Percentiles rank a stretch among this genome's conserved stretches.
These are phyloP conservation scores for Colletotrichum gigasporum DNA, from an alignment of 2,329 filamentous ascomycete genomes.

Conservation along the genomic window DNA sequence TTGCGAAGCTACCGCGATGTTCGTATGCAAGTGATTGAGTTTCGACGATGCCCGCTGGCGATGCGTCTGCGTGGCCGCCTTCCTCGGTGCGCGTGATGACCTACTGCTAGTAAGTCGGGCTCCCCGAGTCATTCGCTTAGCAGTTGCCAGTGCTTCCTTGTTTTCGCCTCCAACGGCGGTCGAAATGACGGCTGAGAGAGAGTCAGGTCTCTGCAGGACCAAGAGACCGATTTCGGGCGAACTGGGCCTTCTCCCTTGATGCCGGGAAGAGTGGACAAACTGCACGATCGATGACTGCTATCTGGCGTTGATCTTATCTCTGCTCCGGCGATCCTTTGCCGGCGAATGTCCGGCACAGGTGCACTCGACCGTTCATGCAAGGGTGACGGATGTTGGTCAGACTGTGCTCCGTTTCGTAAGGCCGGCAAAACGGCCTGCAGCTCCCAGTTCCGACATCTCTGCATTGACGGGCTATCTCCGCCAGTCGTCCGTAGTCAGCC, in stretches of 20 bases:
- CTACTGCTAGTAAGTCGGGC: neutral
- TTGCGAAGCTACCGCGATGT: neutral
- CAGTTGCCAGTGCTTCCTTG: slow-evolving; percentile 13
- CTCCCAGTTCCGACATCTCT: too few relatives aligned
- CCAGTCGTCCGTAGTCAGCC: too few relatives aligned
- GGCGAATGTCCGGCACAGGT: neutral
- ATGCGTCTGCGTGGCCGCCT: slow-evolving; percentile 2
- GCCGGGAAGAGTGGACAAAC: neutral
- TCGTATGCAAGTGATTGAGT: neutral
- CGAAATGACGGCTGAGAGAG: neutral
- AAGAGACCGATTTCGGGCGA: slow-evolving; percentile 13
- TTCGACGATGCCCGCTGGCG: neutral
- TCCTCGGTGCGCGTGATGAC: slow-evolving; percentile 2
- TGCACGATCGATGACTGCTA: slow-evolving; percentile 1
- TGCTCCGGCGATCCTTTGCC: slow-evolving; percentile 1
- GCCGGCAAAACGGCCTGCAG: neutral
- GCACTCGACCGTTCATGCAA: neutral
- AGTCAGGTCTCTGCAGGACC: slow-evolving; percentile 20
- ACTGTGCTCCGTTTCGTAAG: neutral
- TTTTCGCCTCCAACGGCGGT: slow-evolving; percentile 2
- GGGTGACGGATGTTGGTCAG: neutral
- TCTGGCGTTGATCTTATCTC: neutral
- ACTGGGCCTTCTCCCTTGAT: slow-evolving; percentile 1
- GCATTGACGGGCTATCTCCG: too few relatives aligned
- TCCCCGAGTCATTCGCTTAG: slow-evolving; percentile 20